A percentile compares a stretch with the other conserved stretches of the same genome.
Evolutionary conservation across 2,329 filamentous ascomycete genomes (phyloP).

Genomic region (Shiraia sp.): DNA sequence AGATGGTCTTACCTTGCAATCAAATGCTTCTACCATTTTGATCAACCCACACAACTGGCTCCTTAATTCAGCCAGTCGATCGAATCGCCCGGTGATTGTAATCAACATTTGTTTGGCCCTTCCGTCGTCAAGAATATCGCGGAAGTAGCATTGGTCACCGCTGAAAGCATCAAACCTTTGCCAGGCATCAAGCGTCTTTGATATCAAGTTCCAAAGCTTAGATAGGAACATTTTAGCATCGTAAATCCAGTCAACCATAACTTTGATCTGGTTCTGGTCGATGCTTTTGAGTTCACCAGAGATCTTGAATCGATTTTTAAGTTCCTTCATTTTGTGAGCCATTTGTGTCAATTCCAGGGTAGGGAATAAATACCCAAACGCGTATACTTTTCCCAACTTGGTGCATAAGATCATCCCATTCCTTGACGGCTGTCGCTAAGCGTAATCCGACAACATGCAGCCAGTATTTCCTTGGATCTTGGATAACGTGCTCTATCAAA

Average conservation of each 20-base stretch:
- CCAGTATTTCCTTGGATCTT: conserved; percentile 4
- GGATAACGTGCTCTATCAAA: background rate
- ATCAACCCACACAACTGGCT: too few species aligned
- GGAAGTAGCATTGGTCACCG: conserved; percentile 2
- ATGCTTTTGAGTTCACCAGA: too few species aligned
- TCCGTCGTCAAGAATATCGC: too few species aligned
- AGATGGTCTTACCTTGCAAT: too few species aligned
- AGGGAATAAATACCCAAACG: background rate
- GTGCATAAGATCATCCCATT: background rate
- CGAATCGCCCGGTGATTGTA: too few species aligned
- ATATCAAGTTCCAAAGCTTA: conserved; percentile 2
- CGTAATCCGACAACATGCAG: background rate
- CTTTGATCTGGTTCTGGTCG: too few species aligned
- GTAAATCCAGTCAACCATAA: background rate
- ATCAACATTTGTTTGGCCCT: too few species aligned
- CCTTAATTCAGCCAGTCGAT: too few species aligned
- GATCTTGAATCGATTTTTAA: too few species aligned
- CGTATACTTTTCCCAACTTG: background rate
- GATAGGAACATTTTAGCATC: conserved; percentile 1
- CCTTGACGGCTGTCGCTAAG: background rate
- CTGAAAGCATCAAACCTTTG: conserved; percentile 5
- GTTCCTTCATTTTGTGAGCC: too few species aligned
- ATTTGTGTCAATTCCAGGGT: too few species aligned
- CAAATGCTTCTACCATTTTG: too few species aligned
- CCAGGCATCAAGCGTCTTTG: conserved; percentile 3